These are phyloP conservation scores for Tolypocladium pustulatum DNA, from an alignment of 2,329 filamentous ascomycete genomes.

Conservation along the genomic window DNA sequence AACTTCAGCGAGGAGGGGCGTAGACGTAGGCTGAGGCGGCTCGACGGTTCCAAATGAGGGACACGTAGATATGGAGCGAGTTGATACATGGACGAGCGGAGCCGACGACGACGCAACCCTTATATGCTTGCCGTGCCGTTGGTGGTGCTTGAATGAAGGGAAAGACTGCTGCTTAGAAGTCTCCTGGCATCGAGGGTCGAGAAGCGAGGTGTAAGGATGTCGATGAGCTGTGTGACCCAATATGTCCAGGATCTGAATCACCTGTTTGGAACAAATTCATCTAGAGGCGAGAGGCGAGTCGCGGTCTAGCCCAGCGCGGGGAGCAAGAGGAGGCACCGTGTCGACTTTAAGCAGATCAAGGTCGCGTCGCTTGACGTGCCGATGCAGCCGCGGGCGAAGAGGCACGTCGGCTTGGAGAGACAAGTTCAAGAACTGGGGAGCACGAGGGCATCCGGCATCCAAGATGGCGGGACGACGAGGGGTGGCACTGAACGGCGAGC, in stretches of 20 bases:
- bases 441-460: slow-evolving; percentile 16
- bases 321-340: slow-evolving; percentile 3
- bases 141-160: not conserved
- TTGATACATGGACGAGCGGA: slow-evolving; percentile 7
- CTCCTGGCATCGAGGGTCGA: not conserved
- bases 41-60: not conserved
- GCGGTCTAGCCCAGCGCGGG: slow-evolving; percentile 3
- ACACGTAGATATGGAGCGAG: not conserved
- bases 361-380: slow-evolving; percentile 4
- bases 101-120: slow-evolving; percentile 2
- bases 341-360: slow-evolving; percentile 3
- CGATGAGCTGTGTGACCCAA: slow-evolving; percentile 22
- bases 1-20: not conserved
- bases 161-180: not conserved
- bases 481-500: slow-evolving; percentile 12
- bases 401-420: slow-evolving; percentile 1
- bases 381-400: slow-evolving; percentile 1
- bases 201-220: slow-evolving; percentile 18
- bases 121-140: slow-evolving; percentile 3
- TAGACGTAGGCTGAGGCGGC: not conserved
- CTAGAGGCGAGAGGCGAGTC: slow-evolving; percentile 21
- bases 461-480: slow-evolving; percentile 20
- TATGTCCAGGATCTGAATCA: slow-evolving; percentile 24
- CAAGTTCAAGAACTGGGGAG: slow-evolving; percentile 9
- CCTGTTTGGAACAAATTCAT: slow-evolving; percentile 22